Evolutionary conservation across 129 eudicot genomes (phyloP).

Genomic region (Lonicera japonica): DNA sequence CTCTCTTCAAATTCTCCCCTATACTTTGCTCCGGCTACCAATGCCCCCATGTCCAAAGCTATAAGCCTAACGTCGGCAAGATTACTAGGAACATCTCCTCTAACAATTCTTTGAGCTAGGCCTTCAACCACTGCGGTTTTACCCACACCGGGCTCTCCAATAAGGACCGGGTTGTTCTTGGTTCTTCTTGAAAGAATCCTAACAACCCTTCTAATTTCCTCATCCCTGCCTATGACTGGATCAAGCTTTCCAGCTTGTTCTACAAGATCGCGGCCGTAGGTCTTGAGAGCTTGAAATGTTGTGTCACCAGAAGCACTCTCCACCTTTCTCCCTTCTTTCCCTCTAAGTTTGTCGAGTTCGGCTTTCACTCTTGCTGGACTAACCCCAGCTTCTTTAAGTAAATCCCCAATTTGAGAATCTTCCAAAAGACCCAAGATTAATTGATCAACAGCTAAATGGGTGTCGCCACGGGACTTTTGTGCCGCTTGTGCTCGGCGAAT

Average conservation of each 20-base stretch:
- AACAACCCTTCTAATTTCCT: conserved; percentile 80
- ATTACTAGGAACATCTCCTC: conserved; percentile 91
- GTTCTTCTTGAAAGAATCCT: conserved; percentile 81
- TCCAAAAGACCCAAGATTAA: conserved; percentile 76
- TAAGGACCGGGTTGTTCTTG: conserved; percentile 87
- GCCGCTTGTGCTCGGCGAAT: conserved; percentile 68
- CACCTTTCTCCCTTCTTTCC: conserved; percentile 85
- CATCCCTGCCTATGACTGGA: conserved; percentile 98
- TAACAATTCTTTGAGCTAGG: conserved; percentile 79
- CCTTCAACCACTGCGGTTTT: conserved; percentile 98
- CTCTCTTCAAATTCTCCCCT: conserved; percentile 96
- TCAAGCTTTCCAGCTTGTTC: conserved; percentile 95
- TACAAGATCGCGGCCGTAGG: conserved; percentile 89
- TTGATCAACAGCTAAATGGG: conserved; percentile 86
- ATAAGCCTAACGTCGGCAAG: conserved; percentile 73
- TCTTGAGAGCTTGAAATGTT: conserved; percentile 74
- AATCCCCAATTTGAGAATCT: conserved; percentile 66
- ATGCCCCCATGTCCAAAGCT: conserved; percentile 91
- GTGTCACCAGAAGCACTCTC: conserved; percentile 93
- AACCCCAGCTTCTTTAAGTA: conserved; percentile 82
- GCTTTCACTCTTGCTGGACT: conserved; percentile 50
- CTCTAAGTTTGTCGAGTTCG: conserved; percentile 80
- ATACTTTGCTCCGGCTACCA: conserved; percentile 87
- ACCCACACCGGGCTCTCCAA: conserved; percentile 97
- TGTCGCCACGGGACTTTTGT: conserved; percentile 73